Percentiles rank a stretch among this genome's conserved stretches.
Evolutionary conservation across 352 stramenopile genomes (phyloP).

Genomic region (Pythium apleroticum): DNA sequence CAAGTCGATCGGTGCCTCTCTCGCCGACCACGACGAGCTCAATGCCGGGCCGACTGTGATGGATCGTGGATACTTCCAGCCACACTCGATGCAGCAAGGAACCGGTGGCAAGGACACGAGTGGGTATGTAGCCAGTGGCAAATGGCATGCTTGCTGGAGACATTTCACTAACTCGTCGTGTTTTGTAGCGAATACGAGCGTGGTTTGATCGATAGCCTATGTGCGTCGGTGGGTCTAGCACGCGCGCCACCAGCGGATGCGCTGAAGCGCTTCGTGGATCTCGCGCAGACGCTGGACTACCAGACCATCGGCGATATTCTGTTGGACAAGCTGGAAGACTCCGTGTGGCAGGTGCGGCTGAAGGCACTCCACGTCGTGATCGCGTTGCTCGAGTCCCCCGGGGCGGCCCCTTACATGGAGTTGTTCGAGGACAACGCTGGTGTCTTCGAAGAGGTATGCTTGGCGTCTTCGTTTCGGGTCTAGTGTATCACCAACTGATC

Average conservation of each 20-base stretch:
- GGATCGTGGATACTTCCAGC: constrained; percentile 77
- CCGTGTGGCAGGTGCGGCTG: constrained; percentile 78
- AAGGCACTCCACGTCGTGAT: constrained; percentile 84
- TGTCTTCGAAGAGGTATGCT: constrained; percentile 66
- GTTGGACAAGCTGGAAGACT: constrained; percentile 85
- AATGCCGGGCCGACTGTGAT: constrained; percentile 60
- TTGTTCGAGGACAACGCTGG: constrained; percentile 86
- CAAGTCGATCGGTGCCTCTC: constrained; percentile 87
- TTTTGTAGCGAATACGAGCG: constrained; percentile 75
- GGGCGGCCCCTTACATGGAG: constrained; percentile 61
- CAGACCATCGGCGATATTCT: constrained; percentile 85
- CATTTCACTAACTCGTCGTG: constrained; percentile 7
- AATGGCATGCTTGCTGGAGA: neutral
- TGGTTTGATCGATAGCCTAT: constrained; percentile 83
- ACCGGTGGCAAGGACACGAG: constrained; percentile 73
- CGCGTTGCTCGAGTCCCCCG: constrained; percentile 71
- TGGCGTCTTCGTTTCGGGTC: neutral
- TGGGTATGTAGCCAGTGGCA: constrained; percentile 35
- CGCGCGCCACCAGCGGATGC: constrained; percentile 74
- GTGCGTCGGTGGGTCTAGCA: constrained; percentile 68
- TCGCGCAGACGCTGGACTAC: constrained; percentile 83
- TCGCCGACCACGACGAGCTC: constrained; percentile 84
- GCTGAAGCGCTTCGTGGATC: constrained; percentile 82
- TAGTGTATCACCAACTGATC: neutral
- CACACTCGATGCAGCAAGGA: constrained; percentile 51